These are phyloP conservation scores for Ceratocystis papillata DNA, from an alignment of 2,329 filamentous ascomycete genomes.

Conservation along the genomic window DNA sequence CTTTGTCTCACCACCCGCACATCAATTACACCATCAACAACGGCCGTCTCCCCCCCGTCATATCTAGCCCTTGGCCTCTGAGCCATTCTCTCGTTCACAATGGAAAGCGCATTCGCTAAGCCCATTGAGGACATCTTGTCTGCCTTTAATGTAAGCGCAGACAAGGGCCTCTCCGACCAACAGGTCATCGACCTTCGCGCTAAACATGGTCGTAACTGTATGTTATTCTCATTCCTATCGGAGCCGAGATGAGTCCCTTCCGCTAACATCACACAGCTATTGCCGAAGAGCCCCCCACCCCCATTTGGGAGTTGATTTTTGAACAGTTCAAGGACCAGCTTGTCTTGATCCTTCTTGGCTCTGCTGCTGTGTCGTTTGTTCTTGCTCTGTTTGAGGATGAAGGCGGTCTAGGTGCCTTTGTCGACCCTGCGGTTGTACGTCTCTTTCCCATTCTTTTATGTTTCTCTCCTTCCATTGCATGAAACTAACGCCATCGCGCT, in stretches of 20 bases:
- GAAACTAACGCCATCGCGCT: background rate
- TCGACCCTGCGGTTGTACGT: constrained; percentile 87
- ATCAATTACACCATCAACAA: background rate
- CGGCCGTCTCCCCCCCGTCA: background rate
- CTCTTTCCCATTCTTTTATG: background rate
- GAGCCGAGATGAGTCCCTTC: too few species aligned
- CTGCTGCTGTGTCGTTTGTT: constrained; percentile 85
- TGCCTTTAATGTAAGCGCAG: constrained; percentile 46
- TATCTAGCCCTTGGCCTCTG: constrained; percentile 13
- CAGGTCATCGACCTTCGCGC: constrained; percentile 46
- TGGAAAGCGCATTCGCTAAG: constrained; percentile 54
- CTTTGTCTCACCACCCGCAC: background rate
- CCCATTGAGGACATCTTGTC: constrained; percentile 49
- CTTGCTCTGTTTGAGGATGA: constrained; percentile 87
- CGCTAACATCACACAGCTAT: constrained; percentile 37
- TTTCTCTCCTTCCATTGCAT: background rate
- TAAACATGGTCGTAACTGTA: constrained; percentile 58
- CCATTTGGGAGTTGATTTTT: constrained; percentile 88
- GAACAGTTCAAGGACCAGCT: constrained; percentile 99
- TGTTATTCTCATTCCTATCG: background rate
- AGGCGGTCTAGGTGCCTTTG: constrained; percentile 92
- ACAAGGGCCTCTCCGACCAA: constrained; percentile 46
- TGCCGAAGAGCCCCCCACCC: constrained; percentile 84
- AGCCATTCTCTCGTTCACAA: constrained; percentile 30
- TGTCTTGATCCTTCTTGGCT: constrained; percentile 86